Base-by-base conservation (phyloP, 371 early-diverging fungal species). In the Scutellospora calospora region DNA sequence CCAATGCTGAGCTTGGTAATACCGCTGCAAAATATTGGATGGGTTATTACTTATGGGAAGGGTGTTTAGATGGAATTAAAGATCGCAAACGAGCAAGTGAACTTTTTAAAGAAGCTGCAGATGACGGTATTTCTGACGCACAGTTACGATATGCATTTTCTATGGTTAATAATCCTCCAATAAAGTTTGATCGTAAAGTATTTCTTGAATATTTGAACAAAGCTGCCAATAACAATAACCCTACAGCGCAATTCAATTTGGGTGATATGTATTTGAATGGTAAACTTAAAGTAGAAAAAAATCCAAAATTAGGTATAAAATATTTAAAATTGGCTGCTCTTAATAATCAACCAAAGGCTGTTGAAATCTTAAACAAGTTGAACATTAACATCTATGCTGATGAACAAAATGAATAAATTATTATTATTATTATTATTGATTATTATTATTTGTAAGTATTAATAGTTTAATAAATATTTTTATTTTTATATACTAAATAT, bases 61-160 rank as follows among this genome's bases (percentile, higher is more conserved):
- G 55, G 16, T 68, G 45, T 3, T 18, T 52, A 20, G 62, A 29
- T 41, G 22, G 27, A n/a, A 12, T 29, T 16, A 33, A 73, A 54
- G 54, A 73, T 18, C 55, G 73, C 14, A 29, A 27, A 51, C 27
- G 33, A 33, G 76, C 76, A 38, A 25, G 62, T 25, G n/a, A 76
- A 62, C 38, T 76, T 27, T 76, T 41, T 41, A 76, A 76, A 62
- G 76, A 60, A 76, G 62, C 76, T 1, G 76, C 76, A 16, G 76
- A 76, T 49, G 62, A 41, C 9, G 76, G 49, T 27, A 29, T 76
- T 11, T 22, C 76, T n/a, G 76, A 62, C 16, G 76, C 76, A 25
- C 76, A 76, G 25, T 35, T 76, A 41, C 66, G 79, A 49, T 78
- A 78, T 52, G 79, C 79, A 49, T 66, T 78, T 66, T 66, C 62